Conservation (phyloP, 768 basidiomycete genomes). For the Lactifluus hygrophoroides region DNA sequence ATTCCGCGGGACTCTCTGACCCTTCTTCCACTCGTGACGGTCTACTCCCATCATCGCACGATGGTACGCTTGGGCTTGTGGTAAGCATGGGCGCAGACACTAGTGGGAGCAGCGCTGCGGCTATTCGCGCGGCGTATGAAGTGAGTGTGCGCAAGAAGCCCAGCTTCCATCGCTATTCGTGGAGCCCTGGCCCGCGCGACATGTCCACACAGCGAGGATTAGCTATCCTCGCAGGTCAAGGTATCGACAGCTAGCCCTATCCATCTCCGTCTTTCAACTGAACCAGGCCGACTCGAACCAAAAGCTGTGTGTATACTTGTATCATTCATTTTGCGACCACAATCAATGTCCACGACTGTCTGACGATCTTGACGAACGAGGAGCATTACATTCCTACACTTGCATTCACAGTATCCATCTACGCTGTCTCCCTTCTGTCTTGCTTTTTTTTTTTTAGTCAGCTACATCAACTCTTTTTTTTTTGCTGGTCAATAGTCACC, state of each 20-base stretch:
- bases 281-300: constrained; percentile 2
- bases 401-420: constrained; percentile 15
- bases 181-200: constrained; percentile 29
- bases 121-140: constrained; percentile 46
- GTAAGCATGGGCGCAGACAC: constrained; percentile 4
- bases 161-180: constrained; percentile 43
- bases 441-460: not conserved
- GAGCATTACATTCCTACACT: constrained; percentile 16
- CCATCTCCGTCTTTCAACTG: not conserved
- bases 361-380: constrained; percentile 18
- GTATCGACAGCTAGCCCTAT: constrained; percentile 11
- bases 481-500: not conserved
- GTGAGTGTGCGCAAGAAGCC: constrained; percentile 39
- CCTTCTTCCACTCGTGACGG: constrained; percentile 4
- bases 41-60: constrained; percentile 9
- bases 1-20: constrained; percentile 5
- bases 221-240: constrained; percentile 8
- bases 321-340: constrained; percentile 13
- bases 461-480: constrained; percentile 1
- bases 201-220: constrained; percentile 10
- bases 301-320: constrained; percentile 16
- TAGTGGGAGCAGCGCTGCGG: constrained; percentile 29
- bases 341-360: constrained; percentile 16
- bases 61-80: constrained; percentile 14
- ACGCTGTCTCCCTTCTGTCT: not conserved